Conservation (phyloP, 2,329 filamentous ascomycete species). For the Diaporthe sp. region DNA sequence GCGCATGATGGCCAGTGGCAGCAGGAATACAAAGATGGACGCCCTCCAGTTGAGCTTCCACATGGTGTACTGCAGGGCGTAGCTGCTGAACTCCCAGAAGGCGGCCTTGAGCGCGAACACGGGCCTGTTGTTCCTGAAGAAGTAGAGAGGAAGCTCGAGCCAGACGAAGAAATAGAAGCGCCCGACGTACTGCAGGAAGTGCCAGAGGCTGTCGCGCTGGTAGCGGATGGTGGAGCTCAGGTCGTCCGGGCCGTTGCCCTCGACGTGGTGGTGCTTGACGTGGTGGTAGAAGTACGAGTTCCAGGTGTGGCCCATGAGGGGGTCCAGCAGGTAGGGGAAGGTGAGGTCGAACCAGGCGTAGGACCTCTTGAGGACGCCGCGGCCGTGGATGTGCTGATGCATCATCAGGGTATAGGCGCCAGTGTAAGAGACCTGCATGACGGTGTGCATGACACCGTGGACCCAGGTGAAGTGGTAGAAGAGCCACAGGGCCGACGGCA, state of each 20-base stretch:
- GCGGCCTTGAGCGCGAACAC: conserved; percentile 67
- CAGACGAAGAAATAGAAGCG: conserved; percentile 82
- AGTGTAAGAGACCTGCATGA: conserved; percentile 77
- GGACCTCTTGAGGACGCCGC: conserved; percentile 73
- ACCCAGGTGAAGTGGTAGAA: conserved; percentile 76
- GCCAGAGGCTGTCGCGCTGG: conserved; percentile 75
- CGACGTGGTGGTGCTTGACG: conserved; percentile 88
- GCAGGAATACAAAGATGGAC: conserved; percentile 74
- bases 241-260: conserved; percentile 82
- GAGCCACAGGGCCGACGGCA: conserved; percentile 77
- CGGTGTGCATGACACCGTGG: conserved; percentile 76
- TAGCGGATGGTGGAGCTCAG: conserved; percentile 83
- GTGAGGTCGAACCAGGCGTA: conserved; percentile 70
- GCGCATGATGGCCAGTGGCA: conserved; percentile 77
- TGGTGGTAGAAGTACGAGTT: conserved; percentile 90
- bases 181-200: conserved; percentile 80
- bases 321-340: conserved; percentile 82
- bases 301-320: conserved; percentile 87
- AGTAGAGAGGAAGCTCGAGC: conserved; percentile 83
- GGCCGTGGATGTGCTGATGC: conserved; percentile 87
- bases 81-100: conserved; percentile 73
- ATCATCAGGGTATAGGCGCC: conserved; percentile 85
- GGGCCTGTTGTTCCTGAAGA: conserved; percentile 73
- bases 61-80: conserved; percentile 65
- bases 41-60: conserved; percentile 67